Evolutionary conservation across 1,284 basidiomycete genomes (phyloP), one percentile per base, ranked within the genome.

Genomic region (Calocybe gambosa): DNA sequence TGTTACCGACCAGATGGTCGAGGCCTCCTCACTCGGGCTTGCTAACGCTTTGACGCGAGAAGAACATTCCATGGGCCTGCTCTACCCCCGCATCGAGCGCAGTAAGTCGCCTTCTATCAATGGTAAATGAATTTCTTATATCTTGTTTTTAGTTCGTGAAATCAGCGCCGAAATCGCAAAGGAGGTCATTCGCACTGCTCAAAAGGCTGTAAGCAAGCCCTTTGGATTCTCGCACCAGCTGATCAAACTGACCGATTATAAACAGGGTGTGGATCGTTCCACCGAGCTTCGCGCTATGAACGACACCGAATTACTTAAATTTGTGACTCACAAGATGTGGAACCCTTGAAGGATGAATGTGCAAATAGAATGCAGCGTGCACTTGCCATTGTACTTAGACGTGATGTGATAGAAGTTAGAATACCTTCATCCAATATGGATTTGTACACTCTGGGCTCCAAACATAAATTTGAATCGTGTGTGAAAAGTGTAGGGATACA

Each of bases 1-100:
- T 28, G 80, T 93, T 25, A 87, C 84, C 8, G 84, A 89, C 61
- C 71, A 72, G 53, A 91, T 93, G 87, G 80, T 89, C n/a, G 85
- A 89, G 60, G 79, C 84, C 10, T 74, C 82, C 19, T 81, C 84
- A 9, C 68, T 92, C 33, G 89, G 89, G 2, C 78, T 96, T 31
- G 84, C 89, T 3, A 71, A 86, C 55, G 78, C 89, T 3, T 74
- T 95, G 39, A 91, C 79, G 3, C 56, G 66, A 12, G 84, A 89
- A 39, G 93, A 96, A 66, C 77, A 67, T 43, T 71, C 67, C 5
- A 57, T 66, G 31, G 84, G 78, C 28, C 70, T 91, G 46, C 63
- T 92, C 12, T 93, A 91, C 64, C 89, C 89, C 42, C 77, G 77
- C 44, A 70, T 90, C 51, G 78, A 84, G 54, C 75, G 89, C 55